These are phyloP conservation scores for Calonectria crousiana DNA, from an alignment of 2,329 filamentous ascomycete species.

Conservation along the genomic window DNA sequence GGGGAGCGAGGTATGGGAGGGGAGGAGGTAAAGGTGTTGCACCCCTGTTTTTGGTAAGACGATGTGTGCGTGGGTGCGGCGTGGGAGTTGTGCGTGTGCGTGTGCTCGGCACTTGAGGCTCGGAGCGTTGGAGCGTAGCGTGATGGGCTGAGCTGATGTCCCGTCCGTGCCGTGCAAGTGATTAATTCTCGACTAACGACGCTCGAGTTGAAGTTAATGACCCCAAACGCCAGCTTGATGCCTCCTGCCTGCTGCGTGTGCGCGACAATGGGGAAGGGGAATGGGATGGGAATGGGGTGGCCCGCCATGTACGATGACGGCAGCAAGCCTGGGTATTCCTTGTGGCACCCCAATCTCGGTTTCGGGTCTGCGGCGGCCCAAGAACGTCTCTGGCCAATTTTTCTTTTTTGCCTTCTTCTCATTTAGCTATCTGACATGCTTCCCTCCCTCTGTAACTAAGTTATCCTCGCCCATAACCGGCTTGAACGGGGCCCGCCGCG, in stretches of 20 bases:
- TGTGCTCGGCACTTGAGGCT: neutral
- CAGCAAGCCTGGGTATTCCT: conserved; percentile 28
- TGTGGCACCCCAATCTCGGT: conserved; percentile 36
- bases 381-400: neutral
- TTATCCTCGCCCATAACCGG: neutral
- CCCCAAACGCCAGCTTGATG: neutral
- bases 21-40: neutral
- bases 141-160: neutral
- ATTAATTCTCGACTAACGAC: conserved; percentile 8
- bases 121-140: conserved; percentile 10
- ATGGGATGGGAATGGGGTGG: neutral
- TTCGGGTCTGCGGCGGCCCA: conserved; percentile 26
- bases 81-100: neutral
- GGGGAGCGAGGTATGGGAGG: neutral
- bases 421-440: neutral
- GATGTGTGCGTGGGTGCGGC: neutral
- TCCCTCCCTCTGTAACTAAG: neutral
- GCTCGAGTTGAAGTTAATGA: conserved; percentile 4
- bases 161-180: conserved; percentile 7
- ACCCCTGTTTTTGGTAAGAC: conserved; percentile 5
- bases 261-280: neutral
- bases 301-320: conserved; percentile 41
- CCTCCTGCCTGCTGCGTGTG: neutral
- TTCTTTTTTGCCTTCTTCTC: neutral
- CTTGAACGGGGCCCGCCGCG: conserved; percentile 12